Evolutionary conservation across 2,329 filamentous ascomycete species (phyloP), one percentile per base, ranked within the genome.

Genomic region (Ophiosphaerella narmari): DNA sequence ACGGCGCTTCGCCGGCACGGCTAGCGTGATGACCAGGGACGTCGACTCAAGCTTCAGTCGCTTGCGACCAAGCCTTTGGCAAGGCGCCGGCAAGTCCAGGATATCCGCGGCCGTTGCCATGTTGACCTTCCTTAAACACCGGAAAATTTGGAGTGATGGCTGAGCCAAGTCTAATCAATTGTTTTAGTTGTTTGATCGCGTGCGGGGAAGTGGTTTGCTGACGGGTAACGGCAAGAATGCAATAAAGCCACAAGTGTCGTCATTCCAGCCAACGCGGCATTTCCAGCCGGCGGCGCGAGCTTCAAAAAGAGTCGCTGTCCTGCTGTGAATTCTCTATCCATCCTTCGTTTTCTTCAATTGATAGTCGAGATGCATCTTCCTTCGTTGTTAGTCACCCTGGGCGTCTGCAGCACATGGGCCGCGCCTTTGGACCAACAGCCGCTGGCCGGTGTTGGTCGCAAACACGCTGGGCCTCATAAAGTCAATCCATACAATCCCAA

Each of bases 401-500:
- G 44, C 65, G 48, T 58, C 39, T 70, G 61, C 35, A 50, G 55
- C 50, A 59, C 48, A 31, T 54, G 59, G 46, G 61, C 62, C 7
- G 70, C 64, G 23, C 66, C 72, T 1, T 59, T 65, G 49, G 70
- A 73, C 24, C 75, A 76, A 50, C 66, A 73, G 45, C 73, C 75
- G 21, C 59, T 76, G 52, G 55, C 59, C 21, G 62, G 52, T 18
- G 62, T 58, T 46, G 57, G 60, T 44, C 53, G 60, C 51, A 59
- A 64, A 54, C 60, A 63, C 49, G 63, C 65, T 39, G 63, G 63
- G 26, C 54, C 60, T 18, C 57, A 59, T 45, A 63, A 59, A 36
- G 50, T 62, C 12, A 48, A 43, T 3, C 86, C 86, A 0, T 89
- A 87, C 63, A 83, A 78, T 9, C 85, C 84, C 0, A 82, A 75